phyloP scores from a whole-genome alignment of 306 rosid species.

The Quercus rubra region DNA sequence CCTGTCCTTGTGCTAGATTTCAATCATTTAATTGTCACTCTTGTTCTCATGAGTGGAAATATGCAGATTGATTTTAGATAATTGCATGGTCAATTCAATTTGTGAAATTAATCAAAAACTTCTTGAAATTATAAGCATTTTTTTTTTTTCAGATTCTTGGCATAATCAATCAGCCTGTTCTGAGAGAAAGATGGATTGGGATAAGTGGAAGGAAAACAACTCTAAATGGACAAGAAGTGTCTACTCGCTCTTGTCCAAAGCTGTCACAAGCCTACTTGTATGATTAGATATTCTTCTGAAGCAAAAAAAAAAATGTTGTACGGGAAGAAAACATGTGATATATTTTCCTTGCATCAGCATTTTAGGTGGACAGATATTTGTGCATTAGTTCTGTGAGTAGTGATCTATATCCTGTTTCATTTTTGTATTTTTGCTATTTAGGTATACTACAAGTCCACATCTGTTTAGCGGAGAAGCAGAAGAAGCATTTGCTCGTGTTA shows the following conservation, averaged over 20 bases:
- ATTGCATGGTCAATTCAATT: neutral
- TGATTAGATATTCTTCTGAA: conserved; percentile 15
- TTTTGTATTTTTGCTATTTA: neutral
- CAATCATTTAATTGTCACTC: neutral
- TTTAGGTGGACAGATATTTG: neutral
- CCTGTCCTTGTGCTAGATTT: neutral
- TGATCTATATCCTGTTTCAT: neutral
- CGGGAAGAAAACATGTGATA: neutral
- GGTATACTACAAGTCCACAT: conserved; percentile 98
- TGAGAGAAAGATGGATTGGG: conserved; percentile 93
- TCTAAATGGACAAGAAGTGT: conserved; percentile 71
- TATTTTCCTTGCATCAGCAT: neutral
- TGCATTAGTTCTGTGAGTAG: conserved; percentile 1
- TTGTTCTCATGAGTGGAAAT: conserved; percentile 12
- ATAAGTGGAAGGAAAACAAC: conserved; percentile 70
- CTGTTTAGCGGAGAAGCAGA: conserved; percentile 74
- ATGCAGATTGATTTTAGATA: conserved; percentile 4
- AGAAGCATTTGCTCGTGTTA: conserved; percentile 84
- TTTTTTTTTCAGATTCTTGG: conserved; percentile 69
- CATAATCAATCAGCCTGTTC: conserved; percentile 83
- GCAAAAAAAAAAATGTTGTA: neutral
- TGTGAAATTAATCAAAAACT: neutral
- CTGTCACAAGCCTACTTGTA: conserved; percentile 85
- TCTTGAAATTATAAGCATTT: neutral
- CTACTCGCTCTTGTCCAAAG: conserved; percentile 63